A percentile compares a stretch with the other conserved stretches of the same genome.
Evolutionary conservation across 257 asterid species (phyloP).

Genomic region (Solanum microdontum): DNA sequence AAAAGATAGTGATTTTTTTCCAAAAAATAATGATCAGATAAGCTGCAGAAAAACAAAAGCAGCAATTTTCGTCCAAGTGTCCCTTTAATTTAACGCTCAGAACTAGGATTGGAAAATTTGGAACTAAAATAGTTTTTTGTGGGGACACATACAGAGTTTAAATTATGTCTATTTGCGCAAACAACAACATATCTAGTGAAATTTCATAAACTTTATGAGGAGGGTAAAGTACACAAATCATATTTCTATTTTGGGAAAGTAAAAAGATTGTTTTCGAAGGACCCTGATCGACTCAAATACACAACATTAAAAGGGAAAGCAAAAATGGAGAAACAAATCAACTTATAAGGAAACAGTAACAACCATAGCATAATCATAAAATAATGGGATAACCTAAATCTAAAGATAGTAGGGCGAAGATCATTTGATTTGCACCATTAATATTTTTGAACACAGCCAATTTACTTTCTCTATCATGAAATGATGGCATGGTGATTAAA

Average conservation of each 20-base stretch:
- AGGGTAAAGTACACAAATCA: too few relatives aligned
- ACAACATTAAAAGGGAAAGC: too few relatives aligned
- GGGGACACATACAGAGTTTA: not conserved
- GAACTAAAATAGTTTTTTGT: not conserved
- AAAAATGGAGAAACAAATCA: not conserved
- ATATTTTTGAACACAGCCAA: not conserved
- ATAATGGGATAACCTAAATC: too few relatives aligned
- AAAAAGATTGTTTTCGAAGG: too few relatives aligned
- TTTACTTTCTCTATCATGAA: not conserved
- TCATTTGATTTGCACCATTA: not conserved
- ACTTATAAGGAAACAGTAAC: not conserved
- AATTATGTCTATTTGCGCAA: too few relatives aligned
- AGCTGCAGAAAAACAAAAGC: not conserved
- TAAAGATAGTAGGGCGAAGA: not conserved
- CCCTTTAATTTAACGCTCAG: not conserved
- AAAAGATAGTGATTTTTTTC: not conserved
- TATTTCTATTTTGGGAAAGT: too few relatives aligned
- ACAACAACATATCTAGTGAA: too few relatives aligned
- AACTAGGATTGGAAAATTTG: not conserved
- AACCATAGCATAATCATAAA: too few relatives aligned
- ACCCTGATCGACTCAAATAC: too few relatives aligned
- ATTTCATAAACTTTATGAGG: too few relatives aligned
- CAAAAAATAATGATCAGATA: not conserved
- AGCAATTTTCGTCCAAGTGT: not conserved
- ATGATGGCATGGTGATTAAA: not conserved